Evolutionary conservation across 176 grass and related monocot species (phyloP), one percentile per base, ranked within the genome.

Genomic region (Cenchrus fungigraminus): DNA sequence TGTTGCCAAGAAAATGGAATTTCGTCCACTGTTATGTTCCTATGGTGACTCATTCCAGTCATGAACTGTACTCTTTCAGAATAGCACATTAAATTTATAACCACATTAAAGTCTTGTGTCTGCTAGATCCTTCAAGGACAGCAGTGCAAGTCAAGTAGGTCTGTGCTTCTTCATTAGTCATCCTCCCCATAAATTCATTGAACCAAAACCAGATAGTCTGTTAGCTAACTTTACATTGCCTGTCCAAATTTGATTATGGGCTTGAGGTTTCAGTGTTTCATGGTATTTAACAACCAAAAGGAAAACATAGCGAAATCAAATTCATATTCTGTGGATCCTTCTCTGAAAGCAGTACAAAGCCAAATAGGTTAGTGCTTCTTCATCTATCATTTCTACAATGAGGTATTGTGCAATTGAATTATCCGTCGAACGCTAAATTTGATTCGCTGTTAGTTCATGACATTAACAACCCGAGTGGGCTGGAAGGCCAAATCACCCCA

Each of bases 191-290:
- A 52, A 73, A 79, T 13, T 31, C 61, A 79, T 79, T 28, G 9
- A 54, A 69, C 12, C 44, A 68, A 79, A 86, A 68, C n/a, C 29
- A 68, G 68, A 31, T 62, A 79, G 45, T 51, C 58, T 32, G n/a
- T 73, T 44, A 14, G 32, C 73, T 67, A 82, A 62, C 79, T 83
- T 90, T 87, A 50, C 61, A 12, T 45, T 86, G 14, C 0, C 42
- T 68, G 59, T 79, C 59, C 60, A 52, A 28, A 44, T 74, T 42
- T 53, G 44, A 45, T 79, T 61, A 12, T 62, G 32, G 20, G 17
- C 40, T 19, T 71, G 63, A 9, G 17, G 32, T 47, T 80, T 62
- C 52, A 73, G 19, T 6, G 50, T 9, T 78, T 15, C 37, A 22
- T 68, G 42, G 17, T 15, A 44, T 53, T 40, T 40, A 69, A 53